Conservation (phyloP, 345 rosid genomes). For the Eucalyptus tenuipes region DNA sequence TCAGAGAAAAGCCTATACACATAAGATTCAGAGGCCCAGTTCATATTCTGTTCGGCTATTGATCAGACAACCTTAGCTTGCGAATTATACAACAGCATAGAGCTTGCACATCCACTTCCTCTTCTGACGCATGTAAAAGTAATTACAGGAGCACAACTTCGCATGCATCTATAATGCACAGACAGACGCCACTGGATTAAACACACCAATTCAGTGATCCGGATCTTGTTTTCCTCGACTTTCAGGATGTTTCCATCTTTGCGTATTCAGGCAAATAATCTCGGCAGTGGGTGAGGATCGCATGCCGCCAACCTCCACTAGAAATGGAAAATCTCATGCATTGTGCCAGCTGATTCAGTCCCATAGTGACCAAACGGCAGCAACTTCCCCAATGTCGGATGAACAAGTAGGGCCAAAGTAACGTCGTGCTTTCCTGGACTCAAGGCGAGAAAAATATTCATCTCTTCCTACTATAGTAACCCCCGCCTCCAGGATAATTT, state of each 20-base stretch:
- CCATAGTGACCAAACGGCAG: neutral
- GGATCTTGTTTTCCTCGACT: neutral
- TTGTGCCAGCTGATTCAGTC: neutral
- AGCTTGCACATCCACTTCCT: neutral
- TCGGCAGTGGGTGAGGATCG: neutral
- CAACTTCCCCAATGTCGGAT: neutral
- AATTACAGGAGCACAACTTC: neutral
- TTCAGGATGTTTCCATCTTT: neutral
- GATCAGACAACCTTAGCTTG: neutral
- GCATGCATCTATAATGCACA: neutral
- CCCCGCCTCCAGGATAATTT: slow-evolving; percentile 57
- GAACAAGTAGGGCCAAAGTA: neutral
- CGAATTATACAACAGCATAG: neutral
- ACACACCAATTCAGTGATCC: neutral
- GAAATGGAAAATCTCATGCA: neutral
- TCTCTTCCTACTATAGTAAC: slow-evolving; percentile 59
- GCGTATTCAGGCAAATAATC: neutral
- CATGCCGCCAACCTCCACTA: neutral
- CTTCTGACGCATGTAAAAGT: neutral
- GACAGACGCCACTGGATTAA: neutral
- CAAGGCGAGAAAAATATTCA: slow-evolving; percentile 5
- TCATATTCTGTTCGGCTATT: neutral
- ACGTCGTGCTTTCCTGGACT: neutral
- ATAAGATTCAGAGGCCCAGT: neutral
- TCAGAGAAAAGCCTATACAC: neutral